Base-by-base conservation (phyloP, 1,284 basidiomycete species). In the Ustilago loliicola region DNA sequence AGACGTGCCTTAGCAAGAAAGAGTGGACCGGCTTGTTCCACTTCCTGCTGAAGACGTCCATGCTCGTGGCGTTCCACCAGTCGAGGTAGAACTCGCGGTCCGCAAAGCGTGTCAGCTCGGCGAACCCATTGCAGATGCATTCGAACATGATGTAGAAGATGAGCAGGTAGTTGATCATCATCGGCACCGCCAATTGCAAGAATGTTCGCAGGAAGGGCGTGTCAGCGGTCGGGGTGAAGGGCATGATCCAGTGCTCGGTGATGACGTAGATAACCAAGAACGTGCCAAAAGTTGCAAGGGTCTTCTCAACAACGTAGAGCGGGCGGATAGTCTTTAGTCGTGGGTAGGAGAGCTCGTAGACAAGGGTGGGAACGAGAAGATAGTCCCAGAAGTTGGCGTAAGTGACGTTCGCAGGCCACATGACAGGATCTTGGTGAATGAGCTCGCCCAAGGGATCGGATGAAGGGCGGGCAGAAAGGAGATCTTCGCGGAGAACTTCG, bases 11-110 rank as follows among this genome's bases (percentile, higher is more conserved):
- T 11, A 98, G 90, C 25, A 99, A 90, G 89, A 98, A 98, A 2
- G 91, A 91, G 86, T 98, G 91, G n/a, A 95, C 92, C 90, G 82
- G 78, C 78, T 82, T 77, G 71, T 86, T 86, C 85, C 85, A 86
- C 65, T 83, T 81, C 25, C 85, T 64, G 6, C 69, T 66, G 87
- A 97, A 99, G 86, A 98, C 94, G 84, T 98, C 97, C 93, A 94
- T 96, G 2, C 93, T 93, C 0, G 93, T 95, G 1, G 94, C 94
- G 88, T 98, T 99, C 96, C 96, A 98, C 86, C 95, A 98, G 86
- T 98, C 96, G 87, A 95, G 93, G 87, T 98, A 99, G 87, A 98
- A 98, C 80, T 95, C 93, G 48, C 96, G 90, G 86, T 99, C 96
- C 29, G 95, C 95, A 85, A 98, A 99, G 92, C 91, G 92, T 2